These are phyloP conservation scores for Xylariaceae sp. DNA, from an alignment of 2,329 filamentous ascomycete genomes.

Conservation along the genomic window DNA sequence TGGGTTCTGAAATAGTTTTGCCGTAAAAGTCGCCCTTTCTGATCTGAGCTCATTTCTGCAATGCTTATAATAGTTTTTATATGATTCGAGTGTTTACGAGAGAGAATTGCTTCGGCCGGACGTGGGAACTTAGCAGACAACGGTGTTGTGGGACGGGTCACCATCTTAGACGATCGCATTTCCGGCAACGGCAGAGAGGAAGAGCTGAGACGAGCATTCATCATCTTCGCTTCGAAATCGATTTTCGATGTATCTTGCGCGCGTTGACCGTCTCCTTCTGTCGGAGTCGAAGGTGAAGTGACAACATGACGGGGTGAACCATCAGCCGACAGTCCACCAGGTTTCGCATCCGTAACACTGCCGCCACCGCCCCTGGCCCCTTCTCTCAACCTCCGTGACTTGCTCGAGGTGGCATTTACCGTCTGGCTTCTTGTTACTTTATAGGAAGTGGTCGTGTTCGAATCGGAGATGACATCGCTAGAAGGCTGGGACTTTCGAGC, in stretches of 20 bases:
- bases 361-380: slow-evolving; percentile 42
- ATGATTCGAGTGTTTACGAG: slow-evolving; percentile 59
- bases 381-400: slow-evolving; percentile 47
- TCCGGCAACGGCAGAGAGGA: slow-evolving; percentile 65
- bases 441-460: slow-evolving; percentile 34
- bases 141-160: slow-evolving; percentile 55
- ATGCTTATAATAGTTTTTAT: slow-evolving; percentile 54
- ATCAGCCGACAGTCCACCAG: slow-evolving; percentile 12
- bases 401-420: slow-evolving; percentile 48
- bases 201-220: slow-evolving; percentile 63
- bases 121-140: slow-evolving; percentile 51
- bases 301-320: slow-evolving; percentile 13
- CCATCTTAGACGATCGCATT: slow-evolving; percentile 47
- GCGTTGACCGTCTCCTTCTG: slow-evolving; percentile 9
- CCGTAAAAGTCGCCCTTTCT: slow-evolving; percentile 68
- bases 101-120: slow-evolving; percentile 45
- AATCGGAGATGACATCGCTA: slow-evolving; percentile 59
- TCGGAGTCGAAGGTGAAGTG: slow-evolving; percentile 8
- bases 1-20: slow-evolving; percentile 82
- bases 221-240: slow-evolving; percentile 48
- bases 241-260: slow-evolving; percentile 34
- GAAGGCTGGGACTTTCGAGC: slow-evolving; percentile 68
- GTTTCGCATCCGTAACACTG: slow-evolving; percentile 39
- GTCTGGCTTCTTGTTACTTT: slow-evolving; percentile 68
- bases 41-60: slow-evolving; percentile 57